These are phyloP conservation scores for Cladosporium halotolerans DNA, from an alignment of 2,329 filamentous ascomycete species.

Conservation along the genomic window DNA sequence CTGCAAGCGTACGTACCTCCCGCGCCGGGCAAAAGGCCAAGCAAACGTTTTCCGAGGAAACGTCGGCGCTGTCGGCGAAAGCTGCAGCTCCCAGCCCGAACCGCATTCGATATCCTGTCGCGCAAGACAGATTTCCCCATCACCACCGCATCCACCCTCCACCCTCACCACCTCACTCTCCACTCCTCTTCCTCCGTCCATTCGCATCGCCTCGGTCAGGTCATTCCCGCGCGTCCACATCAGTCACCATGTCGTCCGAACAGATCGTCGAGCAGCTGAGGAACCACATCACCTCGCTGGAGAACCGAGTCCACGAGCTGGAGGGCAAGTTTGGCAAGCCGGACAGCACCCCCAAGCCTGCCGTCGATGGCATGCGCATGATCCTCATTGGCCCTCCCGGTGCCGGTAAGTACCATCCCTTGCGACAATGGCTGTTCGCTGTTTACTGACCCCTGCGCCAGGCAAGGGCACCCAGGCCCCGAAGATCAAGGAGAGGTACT, in stretches of 20 bases:
- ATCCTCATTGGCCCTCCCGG: slow-evolving; percentile 96
- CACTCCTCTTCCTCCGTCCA: slow-evolving; percentile 1
- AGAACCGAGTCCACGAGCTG: slow-evolving; percentile 77
- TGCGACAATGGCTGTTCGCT: slow-evolving; percentile 12
- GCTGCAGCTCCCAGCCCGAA: background rate
- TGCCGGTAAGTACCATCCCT: slow-evolving; percentile 63
- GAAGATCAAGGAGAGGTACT: slow-evolving; percentile 96
- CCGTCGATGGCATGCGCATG: slow-evolving; percentile 69
- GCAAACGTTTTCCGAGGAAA: background rate
- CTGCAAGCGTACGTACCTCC: background rate
- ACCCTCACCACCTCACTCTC: background rate
- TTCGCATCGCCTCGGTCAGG: slow-evolving; percentile 11
- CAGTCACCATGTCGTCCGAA: slow-evolving; percentile 8
- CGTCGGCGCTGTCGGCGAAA: background rate
- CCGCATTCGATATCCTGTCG: slow-evolving; percentile 10
- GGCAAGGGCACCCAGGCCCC: slow-evolving; percentile 99
- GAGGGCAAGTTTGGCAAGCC: slow-evolving; percentile 42
- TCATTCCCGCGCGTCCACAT: background rate
- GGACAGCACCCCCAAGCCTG: background rate
- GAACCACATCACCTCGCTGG: slow-evolving; percentile 74
- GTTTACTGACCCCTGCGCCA: slow-evolving; percentile 35
- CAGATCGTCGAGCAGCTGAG: slow-evolving; percentile 65
- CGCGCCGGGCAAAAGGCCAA: background rate
- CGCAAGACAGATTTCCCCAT: slow-evolving; percentile 4
- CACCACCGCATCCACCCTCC: slow-evolving; percentile 1